Base-by-base conservation (phyloP, 208 protist genomes). In the Trichomonas gallinae region DNA sequence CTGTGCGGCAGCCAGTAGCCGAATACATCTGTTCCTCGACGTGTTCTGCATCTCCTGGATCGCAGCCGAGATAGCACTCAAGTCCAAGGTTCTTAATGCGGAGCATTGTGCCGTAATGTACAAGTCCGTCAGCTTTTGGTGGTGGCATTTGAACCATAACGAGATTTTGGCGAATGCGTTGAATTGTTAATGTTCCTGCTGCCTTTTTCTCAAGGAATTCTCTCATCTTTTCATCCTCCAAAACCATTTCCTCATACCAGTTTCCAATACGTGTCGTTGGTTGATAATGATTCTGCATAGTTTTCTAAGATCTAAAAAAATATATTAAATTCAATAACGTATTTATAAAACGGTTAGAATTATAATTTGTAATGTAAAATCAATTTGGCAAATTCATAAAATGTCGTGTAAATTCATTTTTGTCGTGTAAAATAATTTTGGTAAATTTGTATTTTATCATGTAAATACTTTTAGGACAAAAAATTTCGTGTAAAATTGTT, bases 161-260 rank as follows among this genome's bases (percentile, higher is more conserved):
- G 6, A 51, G 17, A 38, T 93, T 93, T 51, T 93, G 87, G 17
- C 87, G 15, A 51, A 93, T 93, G n/a, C 44, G 42, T 15, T 93
- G 87, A 51, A 93, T 93, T 51, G 44, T 51, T 93, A 93, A 93
- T 38, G 40, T 51, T 40, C 87, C 87, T 21, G 15, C 17, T 23
- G 42, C 87, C 45, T 93, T 93, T 38, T 93, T 93, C 44, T 93
- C 87, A 38, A 93, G 44, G 44, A 93, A 93, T 93, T 93, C 87
- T 34, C 87, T 23, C 44, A 93, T 93, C 46, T 93, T 93, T 58
- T 93, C 87, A 38, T 93, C 87, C 46, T 58, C 44, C n/a, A 48
- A 44, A 34, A 93, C 87, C 6, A 26, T 44, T 38, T 93, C 87
- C 46, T 93, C 87, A 93, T 44, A 93, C 87, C 87, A 93, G 44